A percentile compares a stretch with the other conserved stretches of the same genome.
Evolutionary conservation across 495 filamentous ascomycete species (phyloP).

Genomic region (Xylaria palmicola): DNA sequence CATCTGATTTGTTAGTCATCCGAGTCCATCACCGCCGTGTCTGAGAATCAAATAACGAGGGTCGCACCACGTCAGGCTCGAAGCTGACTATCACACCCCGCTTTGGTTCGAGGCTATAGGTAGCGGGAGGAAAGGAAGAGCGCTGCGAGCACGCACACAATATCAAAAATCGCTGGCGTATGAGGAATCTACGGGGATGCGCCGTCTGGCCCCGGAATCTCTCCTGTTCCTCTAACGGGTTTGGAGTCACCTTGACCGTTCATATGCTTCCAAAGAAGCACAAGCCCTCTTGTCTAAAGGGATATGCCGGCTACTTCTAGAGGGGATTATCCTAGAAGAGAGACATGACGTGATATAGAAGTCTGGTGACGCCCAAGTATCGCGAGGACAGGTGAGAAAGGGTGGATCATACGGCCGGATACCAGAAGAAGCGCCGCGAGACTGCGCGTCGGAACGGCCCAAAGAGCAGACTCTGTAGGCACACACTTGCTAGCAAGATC

Average conservation of each 20-base stretch:
- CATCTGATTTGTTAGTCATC: neutral
- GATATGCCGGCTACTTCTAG: too few species aligned
- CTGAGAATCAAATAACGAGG: neutral
- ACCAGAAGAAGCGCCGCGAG: neutral
- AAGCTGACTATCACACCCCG: conserved; percentile 10
- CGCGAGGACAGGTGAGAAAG: neutral
- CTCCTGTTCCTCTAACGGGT: neutral
- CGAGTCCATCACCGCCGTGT: neutral
- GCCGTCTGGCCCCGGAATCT: neutral
- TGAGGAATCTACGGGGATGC: neutral
- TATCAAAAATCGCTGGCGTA: neutral
- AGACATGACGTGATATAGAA: too few species aligned
- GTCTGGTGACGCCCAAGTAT: neutral
- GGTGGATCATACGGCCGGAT: conserved; percentile 2
- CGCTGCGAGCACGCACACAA: neutral
- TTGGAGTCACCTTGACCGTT: too few species aligned
- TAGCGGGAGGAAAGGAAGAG: neutral
- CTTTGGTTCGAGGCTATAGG: neutral
- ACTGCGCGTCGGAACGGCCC: neutral
- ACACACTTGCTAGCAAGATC: neutral
- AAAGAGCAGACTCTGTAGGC: neutral
- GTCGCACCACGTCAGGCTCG: conserved; percentile 9
- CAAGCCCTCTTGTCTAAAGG: too few species aligned
- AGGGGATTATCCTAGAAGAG: too few species aligned
- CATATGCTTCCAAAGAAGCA: too few species aligned